Conservation (phyloP, 1,284 basidiomycete species). For the Meripilus lineatus region DNA sequence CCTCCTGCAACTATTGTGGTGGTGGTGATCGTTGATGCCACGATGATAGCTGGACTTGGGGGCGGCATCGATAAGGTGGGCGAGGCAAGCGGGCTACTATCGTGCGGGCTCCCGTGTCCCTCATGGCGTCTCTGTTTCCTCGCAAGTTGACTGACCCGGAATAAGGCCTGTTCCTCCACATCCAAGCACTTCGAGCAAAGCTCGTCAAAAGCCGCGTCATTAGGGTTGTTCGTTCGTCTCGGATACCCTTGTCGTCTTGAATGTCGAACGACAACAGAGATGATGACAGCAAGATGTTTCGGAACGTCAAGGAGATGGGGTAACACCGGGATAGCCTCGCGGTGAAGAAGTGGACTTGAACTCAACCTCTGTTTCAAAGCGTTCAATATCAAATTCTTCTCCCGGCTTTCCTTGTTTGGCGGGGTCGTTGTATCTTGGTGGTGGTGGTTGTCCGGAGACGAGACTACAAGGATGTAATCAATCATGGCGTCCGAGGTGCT, state of each 20-base stretch:
- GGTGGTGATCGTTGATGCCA: background rate
- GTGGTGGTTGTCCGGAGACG: conserved; percentile 36
- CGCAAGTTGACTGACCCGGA: conserved; percentile 55
- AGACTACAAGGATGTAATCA: conserved; percentile 69
- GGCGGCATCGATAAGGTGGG: background rate
- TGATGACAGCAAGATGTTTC: conserved; percentile 65
- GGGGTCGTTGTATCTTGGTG: conserved; percentile 30
- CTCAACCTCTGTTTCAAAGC: conserved; percentile 49
- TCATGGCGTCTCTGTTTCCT: conserved; percentile 17
- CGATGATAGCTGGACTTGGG: background rate
- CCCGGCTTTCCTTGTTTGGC: conserved; percentile 37
- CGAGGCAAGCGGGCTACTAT: conserved; percentile 1
- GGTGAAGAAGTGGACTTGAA: conserved; percentile 49
- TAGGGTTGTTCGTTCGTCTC: conserved; percentile 17
- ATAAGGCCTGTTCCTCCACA: conserved; percentile 66
- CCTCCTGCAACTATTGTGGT: background rate
- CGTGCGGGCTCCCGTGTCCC: too few species aligned
- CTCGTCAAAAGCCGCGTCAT: conserved; percentile 21
- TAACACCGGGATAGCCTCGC: conserved; percentile 64
- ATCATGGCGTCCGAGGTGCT: conserved; percentile 62
- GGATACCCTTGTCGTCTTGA: conserved; percentile 19
- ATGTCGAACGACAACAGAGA: conserved; percentile 67
- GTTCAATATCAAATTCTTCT: conserved; percentile 50
- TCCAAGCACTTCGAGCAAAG: conserved; percentile 51
- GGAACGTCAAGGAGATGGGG: conserved; percentile 70